These are phyloP conservation scores for Cystofilobasidium bisporidii DNA, from an alignment of 768 basidiomycete genomes.

Conservation along the genomic window DNA sequence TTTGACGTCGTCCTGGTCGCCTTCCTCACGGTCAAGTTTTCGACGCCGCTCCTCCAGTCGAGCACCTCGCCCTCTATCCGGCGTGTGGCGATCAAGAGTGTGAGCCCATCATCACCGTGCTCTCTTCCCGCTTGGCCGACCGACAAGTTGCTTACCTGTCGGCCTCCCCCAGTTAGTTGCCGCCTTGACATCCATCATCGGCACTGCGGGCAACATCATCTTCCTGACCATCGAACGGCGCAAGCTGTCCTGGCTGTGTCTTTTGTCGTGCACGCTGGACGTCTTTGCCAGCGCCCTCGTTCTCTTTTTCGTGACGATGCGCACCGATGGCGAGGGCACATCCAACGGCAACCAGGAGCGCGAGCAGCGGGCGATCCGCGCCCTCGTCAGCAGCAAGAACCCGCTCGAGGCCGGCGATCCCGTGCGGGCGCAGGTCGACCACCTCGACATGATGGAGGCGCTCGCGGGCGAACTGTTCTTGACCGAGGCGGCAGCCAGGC, in stretches of 20 bases:
- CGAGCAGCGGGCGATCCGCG: neutral
- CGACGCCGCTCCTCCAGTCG: neutral
- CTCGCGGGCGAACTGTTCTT: neutral
- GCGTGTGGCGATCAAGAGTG: neutral
- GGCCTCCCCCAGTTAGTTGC: neutral
- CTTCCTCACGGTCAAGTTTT: neutral
- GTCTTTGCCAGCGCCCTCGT: neutral
- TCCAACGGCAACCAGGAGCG: neutral
- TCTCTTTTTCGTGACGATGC: neutral
- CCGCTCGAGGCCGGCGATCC: neutral
- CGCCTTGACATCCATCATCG: neutral
- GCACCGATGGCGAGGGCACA: neutral
- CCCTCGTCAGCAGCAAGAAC: neutral
- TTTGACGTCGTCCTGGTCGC: neutral
- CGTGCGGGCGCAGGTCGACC: neutral
- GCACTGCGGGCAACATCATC: neutral
- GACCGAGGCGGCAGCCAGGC: no score
- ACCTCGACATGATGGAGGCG: conserved; percentile 4
- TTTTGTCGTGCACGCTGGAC: neutral
- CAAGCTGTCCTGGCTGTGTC: neutral
- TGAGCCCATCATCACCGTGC: neutral
- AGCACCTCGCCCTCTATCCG: neutral
- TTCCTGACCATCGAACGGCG: neutral
- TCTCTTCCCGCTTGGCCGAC: no score
- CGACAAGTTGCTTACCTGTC: neutral